A percentile compares a stretch with the other conserved stretches of the same genome.
phyloP scores from a whole-genome alignment of 2,329 filamentous ascomycete species.

The Epichloe bromicola region DNA sequence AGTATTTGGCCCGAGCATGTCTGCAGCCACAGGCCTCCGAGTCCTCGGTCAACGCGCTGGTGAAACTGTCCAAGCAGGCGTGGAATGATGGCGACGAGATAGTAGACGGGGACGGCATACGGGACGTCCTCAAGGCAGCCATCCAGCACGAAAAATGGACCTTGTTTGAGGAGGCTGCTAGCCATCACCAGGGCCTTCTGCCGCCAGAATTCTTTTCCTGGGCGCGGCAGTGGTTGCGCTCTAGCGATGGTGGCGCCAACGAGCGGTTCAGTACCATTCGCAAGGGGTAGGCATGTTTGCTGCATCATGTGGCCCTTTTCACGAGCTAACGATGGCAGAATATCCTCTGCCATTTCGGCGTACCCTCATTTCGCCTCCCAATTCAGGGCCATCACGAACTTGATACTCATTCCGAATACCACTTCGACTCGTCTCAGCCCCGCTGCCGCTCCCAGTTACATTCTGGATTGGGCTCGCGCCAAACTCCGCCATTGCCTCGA shows the following conservation, averaged over 20 bases:
- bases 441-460: not conserved
- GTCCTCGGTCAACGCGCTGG: slow-evolving; percentile 1
- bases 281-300: slow-evolving; percentile 2
- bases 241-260: not conserved
- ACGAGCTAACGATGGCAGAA: slow-evolving; percentile 4
- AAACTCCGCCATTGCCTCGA: not conserved
- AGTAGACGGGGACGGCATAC: not conserved
- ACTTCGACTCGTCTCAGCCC: not conserved
- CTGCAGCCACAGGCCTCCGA: not conserved
- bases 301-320: not conserved
- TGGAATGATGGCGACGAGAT: not conserved
- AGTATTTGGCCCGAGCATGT: slow-evolving; percentile 6
- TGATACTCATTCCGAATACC: slow-evolving; percentile 3
- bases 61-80: not conserved
- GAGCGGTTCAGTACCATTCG: slow-evolving; percentile 2
- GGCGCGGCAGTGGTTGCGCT: slow-evolving; percentile 5
- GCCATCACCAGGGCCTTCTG: not conserved
- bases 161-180: slow-evolving; percentile 5
- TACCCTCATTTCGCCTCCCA: slow-evolving; percentile 4
- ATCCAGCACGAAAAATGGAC: not conserved
- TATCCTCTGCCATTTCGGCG: slow-evolving; percentile 2
- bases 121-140: slow-evolving; percentile 7
- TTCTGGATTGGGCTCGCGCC: slow-evolving; percentile 8
- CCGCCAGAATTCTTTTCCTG: slow-evolving; percentile 7
- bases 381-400: not conserved